phyloP scores from a whole-genome alignment of 1,139 yeast genomes.

The Hyphopichia fennica region DNA sequence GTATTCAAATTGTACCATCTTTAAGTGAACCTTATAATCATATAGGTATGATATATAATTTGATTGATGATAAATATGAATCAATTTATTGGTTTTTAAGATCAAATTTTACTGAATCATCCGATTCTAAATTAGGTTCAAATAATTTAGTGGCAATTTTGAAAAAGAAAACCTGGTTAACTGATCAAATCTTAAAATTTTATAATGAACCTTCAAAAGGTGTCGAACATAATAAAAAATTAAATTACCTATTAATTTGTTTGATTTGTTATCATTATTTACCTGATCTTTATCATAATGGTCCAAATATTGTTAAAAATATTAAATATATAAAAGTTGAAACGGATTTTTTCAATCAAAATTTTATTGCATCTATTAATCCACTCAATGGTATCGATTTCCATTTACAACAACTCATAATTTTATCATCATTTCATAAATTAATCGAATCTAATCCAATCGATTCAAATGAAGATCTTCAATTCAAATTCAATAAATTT shows the following conservation, averaged over 20 bases:
- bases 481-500: constrained; percentile 19
- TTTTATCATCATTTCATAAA: constrained; percentile 20
- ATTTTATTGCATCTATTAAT: background rate
- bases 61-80: constrained; percentile 30
- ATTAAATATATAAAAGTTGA: constrained; percentile 26
- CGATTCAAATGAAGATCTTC: background rate
- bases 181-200: constrained; percentile 18
- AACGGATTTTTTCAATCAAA: constrained; percentile 15
- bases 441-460: constrained; percentile 8
- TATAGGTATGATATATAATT: constrained; percentile 56
- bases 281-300: constrained; percentile 28
- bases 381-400: constrained; percentile 12
- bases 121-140: constrained; percentile 44
- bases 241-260: constrained; percentile 25
- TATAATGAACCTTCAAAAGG: constrained; percentile 9
- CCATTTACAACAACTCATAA: constrained; percentile 25
- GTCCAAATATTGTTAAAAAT: constrained; percentile 24
- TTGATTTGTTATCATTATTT: constrained; percentile 29
- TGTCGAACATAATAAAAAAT: constrained; percentile 7
- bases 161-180: constrained; percentile 31
- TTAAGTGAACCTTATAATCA: constrained; percentile 68
- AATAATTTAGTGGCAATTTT: constrained; percentile 36
- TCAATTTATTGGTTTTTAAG: constrained; percentile 54
- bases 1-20: constrained; percentile 60
- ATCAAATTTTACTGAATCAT: constrained; percentile 54